Conservation (phyloP, 768 basidiomycete genomes). For the Pleurotus citrinopileatus region DNA sequence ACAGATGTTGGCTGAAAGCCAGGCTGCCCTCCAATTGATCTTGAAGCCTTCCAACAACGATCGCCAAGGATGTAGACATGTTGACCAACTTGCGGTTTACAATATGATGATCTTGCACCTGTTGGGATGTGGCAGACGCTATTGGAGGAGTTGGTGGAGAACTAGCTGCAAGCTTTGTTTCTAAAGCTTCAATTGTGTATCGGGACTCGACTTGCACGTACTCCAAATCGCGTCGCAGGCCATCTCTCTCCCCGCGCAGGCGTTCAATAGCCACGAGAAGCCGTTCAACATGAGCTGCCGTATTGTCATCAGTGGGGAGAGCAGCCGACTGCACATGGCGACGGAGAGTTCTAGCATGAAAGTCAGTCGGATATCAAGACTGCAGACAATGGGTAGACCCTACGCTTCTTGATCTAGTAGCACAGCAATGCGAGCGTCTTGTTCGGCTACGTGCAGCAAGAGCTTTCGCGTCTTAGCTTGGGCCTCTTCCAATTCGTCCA, state of each 20-base stretch:
- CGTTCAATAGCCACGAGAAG: constrained; percentile 64
- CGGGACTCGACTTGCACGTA: constrained; percentile 68
- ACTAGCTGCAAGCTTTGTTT: constrained; percentile 40
- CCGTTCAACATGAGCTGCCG: constrained; percentile 44
- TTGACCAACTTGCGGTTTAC: not conserved
- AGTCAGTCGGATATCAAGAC: not conserved
- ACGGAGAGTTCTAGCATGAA: not conserved
- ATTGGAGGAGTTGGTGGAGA: not conserved
- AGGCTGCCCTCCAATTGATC: not conserved
- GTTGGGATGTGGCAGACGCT: not conserved
- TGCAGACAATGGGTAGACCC: constrained; percentile 1
- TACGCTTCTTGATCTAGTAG: constrained; percentile 14
- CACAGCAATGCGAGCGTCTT: constrained; percentile 17
- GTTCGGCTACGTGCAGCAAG: constrained; percentile 21
- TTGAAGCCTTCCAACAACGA: constrained; percentile 39
- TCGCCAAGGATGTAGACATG: not conserved
- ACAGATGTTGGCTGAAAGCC: not conserved
- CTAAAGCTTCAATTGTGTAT: constrained; percentile 59
- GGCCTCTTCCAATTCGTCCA: constrained; percentile 39
- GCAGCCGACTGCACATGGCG: not conserved
- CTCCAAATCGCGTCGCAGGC: constrained; percentile 57
- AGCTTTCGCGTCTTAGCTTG: constrained; percentile 28
- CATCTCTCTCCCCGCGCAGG: constrained; percentile 64
- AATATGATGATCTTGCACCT: no score
- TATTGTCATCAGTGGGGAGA: constrained; percentile 22